phyloP scores from a whole-genome alignment of 106 monocot genomes.

The Iris macrosiphon region DNA sequence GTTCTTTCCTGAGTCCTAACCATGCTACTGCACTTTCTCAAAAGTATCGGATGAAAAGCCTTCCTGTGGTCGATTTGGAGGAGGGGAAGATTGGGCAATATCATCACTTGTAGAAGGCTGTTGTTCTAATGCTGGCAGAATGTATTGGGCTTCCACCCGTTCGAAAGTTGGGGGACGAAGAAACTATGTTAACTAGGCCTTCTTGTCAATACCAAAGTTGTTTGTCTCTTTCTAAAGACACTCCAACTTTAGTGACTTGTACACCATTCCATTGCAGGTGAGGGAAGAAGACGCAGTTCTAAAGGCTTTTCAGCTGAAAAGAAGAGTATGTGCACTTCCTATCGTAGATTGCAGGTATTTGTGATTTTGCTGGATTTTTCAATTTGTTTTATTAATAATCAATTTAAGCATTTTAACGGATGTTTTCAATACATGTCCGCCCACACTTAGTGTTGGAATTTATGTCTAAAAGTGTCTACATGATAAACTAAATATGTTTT shows the following conservation, averaged over 20 bases:
- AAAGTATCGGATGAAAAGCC: constrained; percentile 85
- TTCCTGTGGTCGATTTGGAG: constrained; percentile 80
- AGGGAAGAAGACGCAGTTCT: constrained; percentile 65
- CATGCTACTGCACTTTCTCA: constrained; percentile 74
- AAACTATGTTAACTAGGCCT: constrained; percentile 61
- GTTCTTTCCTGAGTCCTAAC: too few relatives aligned
- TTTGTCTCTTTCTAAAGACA: neutral
- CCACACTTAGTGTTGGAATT: too few relatives aligned
- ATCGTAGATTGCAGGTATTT: constrained; percentile 71
- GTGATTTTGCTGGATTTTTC: too few relatives aligned
- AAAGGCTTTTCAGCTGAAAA: constrained; percentile 57
- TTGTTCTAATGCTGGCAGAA: constrained; percentile 78
- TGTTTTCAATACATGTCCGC: too few relatives aligned
- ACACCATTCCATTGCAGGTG: constrained; percentile 45
- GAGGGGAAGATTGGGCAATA: constrained; percentile 71
- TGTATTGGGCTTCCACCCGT: constrained; percentile 81
- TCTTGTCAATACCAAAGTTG: constrained; percentile 38
- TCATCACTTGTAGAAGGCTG: constrained; percentile 73
- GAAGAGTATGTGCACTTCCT: constrained; percentile 70
- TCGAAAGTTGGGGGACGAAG: constrained; percentile 74
- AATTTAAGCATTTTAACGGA: too few relatives aligned
- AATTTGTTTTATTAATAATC: too few relatives aligned
- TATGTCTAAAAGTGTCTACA: too few relatives aligned
- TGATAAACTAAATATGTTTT: too few relatives aligned
- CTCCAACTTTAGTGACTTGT: too few relatives aligned